phyloP scores from a whole-genome alignment of 306 rosid species.

The Psophocarpus tetragonolobus region DNA sequence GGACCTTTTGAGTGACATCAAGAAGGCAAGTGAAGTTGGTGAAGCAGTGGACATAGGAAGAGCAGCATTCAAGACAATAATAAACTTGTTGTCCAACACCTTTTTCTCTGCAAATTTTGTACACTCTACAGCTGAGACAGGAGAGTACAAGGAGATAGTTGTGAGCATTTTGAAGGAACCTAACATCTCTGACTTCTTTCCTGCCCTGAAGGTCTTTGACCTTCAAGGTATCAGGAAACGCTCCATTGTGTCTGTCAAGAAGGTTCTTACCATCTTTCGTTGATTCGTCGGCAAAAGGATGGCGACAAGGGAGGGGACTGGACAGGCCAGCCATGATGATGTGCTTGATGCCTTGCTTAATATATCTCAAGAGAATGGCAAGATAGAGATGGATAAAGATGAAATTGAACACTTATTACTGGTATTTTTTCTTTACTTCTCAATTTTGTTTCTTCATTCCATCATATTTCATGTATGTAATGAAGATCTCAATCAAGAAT shows the following conservation, averaged over 20 bases:
- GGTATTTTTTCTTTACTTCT: not conserved
- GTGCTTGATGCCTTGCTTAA: conserved; percentile 51
- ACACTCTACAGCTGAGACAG: conserved; percentile 2
- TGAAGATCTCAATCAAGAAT: no score
- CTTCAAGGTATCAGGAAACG: conserved; percentile 23
- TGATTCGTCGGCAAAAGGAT: conserved; percentile 38
- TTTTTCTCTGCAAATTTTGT: conserved; percentile 49
- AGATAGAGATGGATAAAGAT: conserved; percentile 39
- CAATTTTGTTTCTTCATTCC: not conserved
- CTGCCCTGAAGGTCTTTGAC: conserved; percentile 3
- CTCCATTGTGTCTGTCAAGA: conserved; percentile 12
- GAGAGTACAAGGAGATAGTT: conserved; percentile 31
- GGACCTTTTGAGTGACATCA: conserved; percentile 15
- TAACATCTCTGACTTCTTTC: conserved; percentile 33
- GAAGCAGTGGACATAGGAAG: conserved; percentile 49
- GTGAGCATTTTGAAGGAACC: conserved; percentile 28
- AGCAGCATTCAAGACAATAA: conserved; percentile 36
- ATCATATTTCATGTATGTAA: no score
- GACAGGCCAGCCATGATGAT: not conserved
- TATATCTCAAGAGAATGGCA: conserved; percentile 30
- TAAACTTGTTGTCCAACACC: conserved; percentile 45
- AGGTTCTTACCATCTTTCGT: conserved; percentile 26
- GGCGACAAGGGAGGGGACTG: conserved; percentile 3
- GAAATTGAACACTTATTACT: conserved; percentile 37
- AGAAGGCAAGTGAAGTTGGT: not conserved